These are phyloP conservation scores for Neurospora sp. DNA, from an alignment of 495 filamentous ascomycete species.

Conservation along the genomic window DNA sequence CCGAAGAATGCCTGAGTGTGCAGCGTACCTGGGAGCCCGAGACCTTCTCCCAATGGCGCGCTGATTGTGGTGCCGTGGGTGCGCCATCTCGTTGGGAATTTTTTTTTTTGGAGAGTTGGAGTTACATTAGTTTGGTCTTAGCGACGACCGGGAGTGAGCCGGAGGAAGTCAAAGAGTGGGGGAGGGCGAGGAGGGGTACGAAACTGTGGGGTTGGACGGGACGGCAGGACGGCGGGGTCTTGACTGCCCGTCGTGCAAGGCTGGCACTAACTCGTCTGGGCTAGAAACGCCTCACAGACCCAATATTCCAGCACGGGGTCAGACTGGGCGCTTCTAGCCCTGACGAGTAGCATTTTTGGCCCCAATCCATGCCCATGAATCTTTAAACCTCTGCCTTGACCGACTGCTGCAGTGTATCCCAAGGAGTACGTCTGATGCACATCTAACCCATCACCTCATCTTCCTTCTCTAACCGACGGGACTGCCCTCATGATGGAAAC, in stretches of 20 bases:
- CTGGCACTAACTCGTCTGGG: background rate
- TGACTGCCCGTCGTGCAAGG: background rate
- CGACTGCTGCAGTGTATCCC: background rate
- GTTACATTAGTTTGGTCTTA: background rate
- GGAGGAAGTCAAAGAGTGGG: background rate
- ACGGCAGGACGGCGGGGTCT: background rate
- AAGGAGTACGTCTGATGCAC: background rate
- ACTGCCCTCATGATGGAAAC: background rate
- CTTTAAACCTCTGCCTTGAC: background rate
- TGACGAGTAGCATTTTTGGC: background rate
- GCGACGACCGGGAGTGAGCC: background rate
- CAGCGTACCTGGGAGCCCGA: slow-evolving; percentile 1
- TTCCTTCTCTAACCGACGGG: background rate
- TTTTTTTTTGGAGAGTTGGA: background rate
- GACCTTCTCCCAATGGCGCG: background rate
- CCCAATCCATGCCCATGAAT: background rate
- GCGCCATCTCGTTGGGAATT: background rate
- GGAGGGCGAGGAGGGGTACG: background rate
- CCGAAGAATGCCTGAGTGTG: background rate
- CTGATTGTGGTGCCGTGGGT: background rate
- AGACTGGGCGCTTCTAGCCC: too few species aligned
- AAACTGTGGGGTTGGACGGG: background rate
- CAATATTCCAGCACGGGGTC: too few species aligned
- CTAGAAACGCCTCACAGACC: too few species aligned
- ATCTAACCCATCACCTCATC: background rate